A percentile compares a stretch with the other conserved stretches of the same genome.
These are phyloP conservation scores for Mucuna pruriens DNA, from an alignment of 306 rosid genomes.

Conservation along the genomic window DNA sequence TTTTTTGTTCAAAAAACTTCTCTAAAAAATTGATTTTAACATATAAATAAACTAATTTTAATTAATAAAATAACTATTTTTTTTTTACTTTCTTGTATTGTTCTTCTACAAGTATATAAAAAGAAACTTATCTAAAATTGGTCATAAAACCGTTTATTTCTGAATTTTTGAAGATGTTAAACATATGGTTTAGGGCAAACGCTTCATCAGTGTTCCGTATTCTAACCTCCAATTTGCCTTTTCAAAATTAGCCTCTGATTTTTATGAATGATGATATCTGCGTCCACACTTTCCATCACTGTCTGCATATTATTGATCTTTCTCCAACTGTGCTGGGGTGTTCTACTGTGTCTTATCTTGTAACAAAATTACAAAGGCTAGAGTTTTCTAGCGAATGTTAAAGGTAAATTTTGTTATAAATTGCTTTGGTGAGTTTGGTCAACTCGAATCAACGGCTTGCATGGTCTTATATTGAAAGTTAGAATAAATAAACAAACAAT, in stretches of 20 bases:
- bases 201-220: neutral
- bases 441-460: neutral
- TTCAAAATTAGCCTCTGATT: slow-evolving; percentile 16
- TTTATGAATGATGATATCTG: neutral
- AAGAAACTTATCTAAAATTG: no score
- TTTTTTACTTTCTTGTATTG: no score
- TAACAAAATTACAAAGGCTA: neutral
- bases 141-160: neutral
- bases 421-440: neutral
- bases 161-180: neutral
- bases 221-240: slow-evolving; percentile 5
- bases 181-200: neutral
- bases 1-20: no score
- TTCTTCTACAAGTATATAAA: no score
- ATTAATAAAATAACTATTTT: no score
- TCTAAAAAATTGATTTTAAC: no score
- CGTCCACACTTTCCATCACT: no score
- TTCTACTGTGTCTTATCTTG: neutral
- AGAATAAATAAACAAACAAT: neutral
- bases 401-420: neutral
- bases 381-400: neutral
- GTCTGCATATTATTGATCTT: neutral
- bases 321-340: no score
- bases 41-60: no score
- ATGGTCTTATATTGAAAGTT: neutral